Percentiles rank a stretch among this genome's conserved stretches.
phyloP scores from a whole-genome alignment of 2,329 filamentous ascomycete genomes.

The Apiospora kogelbergensis region DNA sequence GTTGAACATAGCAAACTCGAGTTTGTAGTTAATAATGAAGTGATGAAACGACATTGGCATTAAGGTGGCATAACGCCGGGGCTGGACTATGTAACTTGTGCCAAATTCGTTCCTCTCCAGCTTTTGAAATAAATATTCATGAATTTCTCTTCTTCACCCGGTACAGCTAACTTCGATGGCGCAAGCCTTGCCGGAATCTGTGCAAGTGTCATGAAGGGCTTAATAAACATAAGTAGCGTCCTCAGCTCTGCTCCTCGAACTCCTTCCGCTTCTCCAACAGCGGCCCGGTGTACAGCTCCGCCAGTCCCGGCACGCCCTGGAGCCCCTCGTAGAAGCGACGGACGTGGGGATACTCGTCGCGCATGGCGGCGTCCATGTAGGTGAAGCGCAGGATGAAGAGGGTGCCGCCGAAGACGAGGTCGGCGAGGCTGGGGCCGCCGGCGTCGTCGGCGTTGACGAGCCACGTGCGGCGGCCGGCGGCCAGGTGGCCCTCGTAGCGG shows the following conservation, averaged over 20 bases:
- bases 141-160: no score
- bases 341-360: slow-evolving; percentile 23
- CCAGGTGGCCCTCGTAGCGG: background rate
- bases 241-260: slow-evolving; percentile 21
- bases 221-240: no score
- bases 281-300: slow-evolving; percentile 14
- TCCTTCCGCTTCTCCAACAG: slow-evolving; percentile 36
- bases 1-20: no score
- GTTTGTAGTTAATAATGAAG: no score
- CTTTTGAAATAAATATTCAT: no score
- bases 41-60: no score
- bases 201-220: no score
- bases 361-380: background rate
- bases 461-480: background rate
- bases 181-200: no score
- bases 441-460: background rate
- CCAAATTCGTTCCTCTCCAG: no score
- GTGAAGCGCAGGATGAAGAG: background rate
- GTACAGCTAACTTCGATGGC: no score
- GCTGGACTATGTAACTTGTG: no score
- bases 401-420: background rate
- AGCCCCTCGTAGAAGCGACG: slow-evolving; percentile 23
- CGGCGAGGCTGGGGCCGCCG: background rate
- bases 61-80: no score
- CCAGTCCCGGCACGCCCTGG: background rate